phyloP scores from a whole-genome alignment of 805 yeast species.

The Trichomonascus vanleenenianus region DNA sequence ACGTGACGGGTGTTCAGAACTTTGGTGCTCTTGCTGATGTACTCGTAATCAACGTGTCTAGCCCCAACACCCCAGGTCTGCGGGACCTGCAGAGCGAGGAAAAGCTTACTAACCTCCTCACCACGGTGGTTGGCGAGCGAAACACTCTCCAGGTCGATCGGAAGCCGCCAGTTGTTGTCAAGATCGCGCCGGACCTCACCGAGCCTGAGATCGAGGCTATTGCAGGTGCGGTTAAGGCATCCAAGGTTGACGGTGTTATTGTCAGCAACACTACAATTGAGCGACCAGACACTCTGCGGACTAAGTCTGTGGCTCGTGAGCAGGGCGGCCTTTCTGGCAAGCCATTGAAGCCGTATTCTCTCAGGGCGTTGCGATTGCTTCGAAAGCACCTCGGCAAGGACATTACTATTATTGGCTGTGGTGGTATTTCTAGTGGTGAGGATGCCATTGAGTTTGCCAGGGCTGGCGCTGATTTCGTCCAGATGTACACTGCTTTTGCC shows the following conservation, averaged over 20 bases:
- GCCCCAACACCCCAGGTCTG: slow-evolving; percentile 94
- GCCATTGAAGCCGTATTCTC: slow-evolving; percentile 75
- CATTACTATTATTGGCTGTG: slow-evolving; percentile 82
- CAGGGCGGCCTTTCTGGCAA: slow-evolving; percentile 90
- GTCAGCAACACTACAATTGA: slow-evolving; percentile 87
- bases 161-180: slow-evolving; percentile 75
- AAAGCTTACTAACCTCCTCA: slow-evolving; percentile 60
- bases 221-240: slow-evolving; percentile 67
- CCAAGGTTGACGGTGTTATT: slow-evolving; percentile 85
- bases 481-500: slow-evolving; percentile 83
- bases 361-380: slow-evolving; percentile 61
- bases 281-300: slow-evolving; percentile 59
- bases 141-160: slow-evolving; percentile 36
- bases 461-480: slow-evolving; percentile 89
- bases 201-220: slow-evolving; percentile 76
- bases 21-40: slow-evolving; percentile 85
- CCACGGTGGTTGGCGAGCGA: slow-evolving; percentile 64
- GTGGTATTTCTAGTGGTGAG: slow-evolving; percentile 81
- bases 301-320: slow-evolving; percentile 44
- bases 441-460: slow-evolving; percentile 88
- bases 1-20: slow-evolving; percentile 71
- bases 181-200: slow-evolving; percentile 87
- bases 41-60: slow-evolving; percentile 82
- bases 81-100: slow-evolving; percentile 76
- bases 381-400: slow-evolving; percentile 70